Evolutionary conservation across 257 asterid genomes (phyloP).

Genomic region (Capsicum baccatum): DNA sequence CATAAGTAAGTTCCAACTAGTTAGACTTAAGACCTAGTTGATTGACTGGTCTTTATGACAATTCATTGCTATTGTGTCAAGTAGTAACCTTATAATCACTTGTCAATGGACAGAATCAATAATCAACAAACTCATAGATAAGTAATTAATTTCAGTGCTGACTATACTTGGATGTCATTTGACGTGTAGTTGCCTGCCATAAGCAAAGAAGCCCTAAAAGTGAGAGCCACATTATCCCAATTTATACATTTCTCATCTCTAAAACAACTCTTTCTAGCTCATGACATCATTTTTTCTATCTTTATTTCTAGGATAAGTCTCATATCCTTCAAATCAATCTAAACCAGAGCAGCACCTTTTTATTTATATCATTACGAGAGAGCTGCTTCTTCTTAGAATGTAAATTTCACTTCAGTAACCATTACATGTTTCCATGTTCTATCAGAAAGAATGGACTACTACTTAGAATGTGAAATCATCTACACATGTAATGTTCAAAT

Average conservation of each 20-base stretch:
- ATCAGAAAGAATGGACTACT: background rate
- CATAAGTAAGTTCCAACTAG: background rate
- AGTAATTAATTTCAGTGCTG: background rate
- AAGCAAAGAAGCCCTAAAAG: background rate
- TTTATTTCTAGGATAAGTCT: background rate
- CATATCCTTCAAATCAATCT: background rate
- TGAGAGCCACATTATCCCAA: background rate
- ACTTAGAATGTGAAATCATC: conserved; percentile 14
- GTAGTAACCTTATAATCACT: background rate
- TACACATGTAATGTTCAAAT: background rate
- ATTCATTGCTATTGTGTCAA: background rate
- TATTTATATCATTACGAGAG: background rate
- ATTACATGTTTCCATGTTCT: background rate
- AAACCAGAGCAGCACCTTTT: conserved; percentile 12
- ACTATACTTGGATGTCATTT: background rate
- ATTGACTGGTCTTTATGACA: background rate
- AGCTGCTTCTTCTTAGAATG: background rate
- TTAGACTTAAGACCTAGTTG: background rate
- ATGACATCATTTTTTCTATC: too few relatives aligned
- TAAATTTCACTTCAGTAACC: background rate
- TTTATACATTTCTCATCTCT: background rate
- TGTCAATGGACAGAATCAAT: background rate
- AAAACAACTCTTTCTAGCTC: conserved; percentile 20
- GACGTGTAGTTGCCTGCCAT: background rate
- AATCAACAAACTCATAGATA: conserved; percentile 19